A percentile compares a stretch with the other conserved stretches of the same genome.
Conservation (phyloP, 169 alveolate genomes). For the Plasmodium reichenowi region DNA sequence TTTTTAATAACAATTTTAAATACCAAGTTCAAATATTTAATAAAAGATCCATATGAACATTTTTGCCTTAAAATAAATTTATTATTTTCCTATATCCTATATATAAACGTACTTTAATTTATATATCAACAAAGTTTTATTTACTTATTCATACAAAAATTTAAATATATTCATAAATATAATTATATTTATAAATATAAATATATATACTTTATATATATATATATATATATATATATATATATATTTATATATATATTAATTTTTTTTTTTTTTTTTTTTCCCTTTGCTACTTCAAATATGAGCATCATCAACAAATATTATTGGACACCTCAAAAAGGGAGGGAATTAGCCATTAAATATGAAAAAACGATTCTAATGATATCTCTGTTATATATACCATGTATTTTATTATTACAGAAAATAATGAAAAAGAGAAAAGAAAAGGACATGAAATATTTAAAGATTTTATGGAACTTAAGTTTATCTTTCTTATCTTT, state of each 20-base stretch:
- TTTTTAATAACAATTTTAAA: no score
- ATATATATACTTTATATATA: no score
- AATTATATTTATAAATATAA: background rate
- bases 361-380: slow-evolving; percentile 48
- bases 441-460: slow-evolving; percentile 27
- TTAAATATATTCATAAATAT: no score
- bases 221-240: background rate
- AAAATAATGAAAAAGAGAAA: slow-evolving; percentile 74
- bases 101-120: no score
- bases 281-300: background rate
- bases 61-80: no score
- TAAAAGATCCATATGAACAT: no score
- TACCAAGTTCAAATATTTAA: no score
- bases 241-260: no score
- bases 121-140: no score
- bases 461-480: slow-evolving; percentile 44
- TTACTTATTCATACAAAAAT: background rate
- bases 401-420: slow-evolving; percentile 70
- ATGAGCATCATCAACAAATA: slow-evolving; percentile 8
- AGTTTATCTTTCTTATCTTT: slow-evolving; percentile 36
- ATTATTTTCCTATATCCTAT: no score
- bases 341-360: slow-evolving; percentile 75
- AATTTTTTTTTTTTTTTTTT: background rate
- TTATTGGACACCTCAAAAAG: slow-evolving; percentile 77
- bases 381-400: slow-evolving; percentile 77